phyloP scores from a whole-genome alignment of 441 rosid genomes.

The Pelargonium cotyledonis region DNA sequence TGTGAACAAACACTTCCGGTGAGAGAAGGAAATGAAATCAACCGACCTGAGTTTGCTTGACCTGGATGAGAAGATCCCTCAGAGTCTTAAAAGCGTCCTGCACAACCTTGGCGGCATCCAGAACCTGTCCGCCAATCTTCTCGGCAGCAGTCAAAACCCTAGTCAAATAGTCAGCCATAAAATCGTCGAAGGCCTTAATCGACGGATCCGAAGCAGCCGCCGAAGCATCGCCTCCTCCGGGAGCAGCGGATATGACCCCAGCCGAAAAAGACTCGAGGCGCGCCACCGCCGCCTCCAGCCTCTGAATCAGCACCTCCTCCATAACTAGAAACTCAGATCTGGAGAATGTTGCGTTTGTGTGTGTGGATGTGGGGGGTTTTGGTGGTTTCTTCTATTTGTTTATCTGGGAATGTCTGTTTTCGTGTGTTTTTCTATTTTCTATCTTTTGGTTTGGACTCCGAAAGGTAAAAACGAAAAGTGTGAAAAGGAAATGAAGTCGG shows the following conservation, averaged over 20 bases:
- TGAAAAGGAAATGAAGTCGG: not conserved
- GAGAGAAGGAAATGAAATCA: not conserved
- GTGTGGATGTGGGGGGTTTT: too few species aligned
- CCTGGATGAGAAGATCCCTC: conserved; percentile 58
- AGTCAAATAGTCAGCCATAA: conserved; percentile 44
- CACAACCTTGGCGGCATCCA: conserved; percentile 58
- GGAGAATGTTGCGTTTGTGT: conserved; percentile 5
- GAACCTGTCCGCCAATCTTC: conserved; percentile 87
- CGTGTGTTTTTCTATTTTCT: not conserved
- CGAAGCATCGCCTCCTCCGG: conserved; percentile 6
- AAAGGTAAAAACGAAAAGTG: not conserved
- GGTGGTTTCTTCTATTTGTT: not conserved
- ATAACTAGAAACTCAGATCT: conserved; percentile 34
- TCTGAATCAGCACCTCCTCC: conserved; percentile 66
- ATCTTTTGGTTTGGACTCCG: not conserved
- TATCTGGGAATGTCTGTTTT: conserved; percentile 1
- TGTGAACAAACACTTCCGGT: too few species aligned
- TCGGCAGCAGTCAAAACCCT: conserved; percentile 61
- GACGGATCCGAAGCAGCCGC: conserved; percentile 53
- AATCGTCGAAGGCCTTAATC: conserved; percentile 68
- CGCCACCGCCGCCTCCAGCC: conserved; percentile 77
- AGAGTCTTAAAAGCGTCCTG: conserved; percentile 57
- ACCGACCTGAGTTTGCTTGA: conserved; percentile 59
- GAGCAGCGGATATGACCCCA: conserved; percentile 13
- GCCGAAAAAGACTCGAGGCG: conserved; percentile 59